Evolutionary conservation across 2,329 filamentous ascomycete genomes (phyloP), one percentile per base, ranked within the genome.

Genomic region (Exophiala aquamarina): DNA sequence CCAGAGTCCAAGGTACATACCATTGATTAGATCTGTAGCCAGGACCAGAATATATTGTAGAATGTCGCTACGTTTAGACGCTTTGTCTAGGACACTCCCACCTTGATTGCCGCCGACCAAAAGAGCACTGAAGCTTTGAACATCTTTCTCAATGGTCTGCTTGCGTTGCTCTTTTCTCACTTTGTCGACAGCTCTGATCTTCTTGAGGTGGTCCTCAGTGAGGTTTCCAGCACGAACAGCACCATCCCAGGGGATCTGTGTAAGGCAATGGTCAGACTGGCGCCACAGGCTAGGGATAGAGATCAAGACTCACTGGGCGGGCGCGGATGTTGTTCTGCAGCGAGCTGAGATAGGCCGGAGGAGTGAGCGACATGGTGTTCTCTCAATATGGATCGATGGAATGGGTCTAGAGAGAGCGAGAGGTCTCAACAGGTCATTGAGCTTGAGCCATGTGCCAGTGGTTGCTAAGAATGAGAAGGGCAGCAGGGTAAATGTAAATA

Each of bases 321-420:
- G 89, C 87, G 66, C 93, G 89, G 68, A 97, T 95, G 77, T 97
- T 97, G 81, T 89, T 94, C 76, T 95, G 91, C 60, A 96, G 80
- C 59, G 89, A 92, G 66, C 83, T 79, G 57, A 88, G 81, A 70
- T 96, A 96, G 50, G 88, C 87, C 50, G 91, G 91, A 60, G 89
- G 87, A 14, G 49, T 54, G 69, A 95, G 82, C 67, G 90, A 92
- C 91, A 96, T 96, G 31, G 41, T 53, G 50, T 15, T n/a, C 23
- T 20, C 56, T 66, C 56, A 54, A 49, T 56, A 56, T 55, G 36
- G 19, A 19, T 11, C 36, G 4, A 23, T 34, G 23, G 35, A 41
- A 50, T 50, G 41, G 34, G 31, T 5, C 13, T 3, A 37, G 43
- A 36, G 10, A 36, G 18, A 37, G 43, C 31, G 10, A 36, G 18